Conservation (phyloP, 2,329 filamentous ascomycete genomes). For the Rachicladosporium sp. region DNA sequence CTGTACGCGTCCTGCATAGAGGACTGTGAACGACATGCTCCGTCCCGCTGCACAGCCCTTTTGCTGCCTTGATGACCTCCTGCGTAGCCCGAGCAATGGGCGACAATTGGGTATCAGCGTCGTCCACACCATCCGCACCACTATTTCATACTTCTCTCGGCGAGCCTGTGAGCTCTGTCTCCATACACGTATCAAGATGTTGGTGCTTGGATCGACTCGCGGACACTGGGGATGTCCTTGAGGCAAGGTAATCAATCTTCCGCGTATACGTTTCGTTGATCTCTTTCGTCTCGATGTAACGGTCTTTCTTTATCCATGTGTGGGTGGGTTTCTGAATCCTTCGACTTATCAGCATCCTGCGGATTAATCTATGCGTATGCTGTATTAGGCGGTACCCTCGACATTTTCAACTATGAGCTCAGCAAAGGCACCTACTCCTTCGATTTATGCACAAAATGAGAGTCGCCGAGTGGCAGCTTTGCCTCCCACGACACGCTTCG, state of each 20-base stretch:
- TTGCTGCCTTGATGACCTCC: neutral
- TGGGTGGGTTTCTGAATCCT: too few species aligned
- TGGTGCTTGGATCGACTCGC: constrained; percentile 4
- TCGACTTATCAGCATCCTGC: too few species aligned
- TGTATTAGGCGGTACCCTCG: too few species aligned
- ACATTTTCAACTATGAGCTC: too few species aligned
- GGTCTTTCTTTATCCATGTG: too few species aligned
- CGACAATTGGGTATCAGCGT: constrained; percentile 6
- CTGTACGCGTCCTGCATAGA: too few species aligned
- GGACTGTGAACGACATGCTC: neutral
- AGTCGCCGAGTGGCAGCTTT: too few species aligned
- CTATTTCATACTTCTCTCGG: constrained; percentile 1
- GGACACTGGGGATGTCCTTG: constrained; percentile 4
- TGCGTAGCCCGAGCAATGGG: constrained; percentile 1
- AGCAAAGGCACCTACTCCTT: too few species aligned
- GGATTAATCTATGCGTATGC: too few species aligned
- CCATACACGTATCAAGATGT: constrained; percentile 1
- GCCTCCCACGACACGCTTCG: too few species aligned
- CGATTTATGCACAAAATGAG: too few species aligned
- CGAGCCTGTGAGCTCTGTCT: too few species aligned
- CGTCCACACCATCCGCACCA: constrained; percentile 5
- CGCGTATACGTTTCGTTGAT: constrained; percentile 5
- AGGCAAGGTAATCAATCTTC: constrained; percentile 4
- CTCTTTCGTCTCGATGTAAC: constrained; percentile 5
- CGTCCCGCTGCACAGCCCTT: neutral